Base-by-base conservation (phyloP, 169 alveolate species). In the Condylostoma magnum region DNA sequence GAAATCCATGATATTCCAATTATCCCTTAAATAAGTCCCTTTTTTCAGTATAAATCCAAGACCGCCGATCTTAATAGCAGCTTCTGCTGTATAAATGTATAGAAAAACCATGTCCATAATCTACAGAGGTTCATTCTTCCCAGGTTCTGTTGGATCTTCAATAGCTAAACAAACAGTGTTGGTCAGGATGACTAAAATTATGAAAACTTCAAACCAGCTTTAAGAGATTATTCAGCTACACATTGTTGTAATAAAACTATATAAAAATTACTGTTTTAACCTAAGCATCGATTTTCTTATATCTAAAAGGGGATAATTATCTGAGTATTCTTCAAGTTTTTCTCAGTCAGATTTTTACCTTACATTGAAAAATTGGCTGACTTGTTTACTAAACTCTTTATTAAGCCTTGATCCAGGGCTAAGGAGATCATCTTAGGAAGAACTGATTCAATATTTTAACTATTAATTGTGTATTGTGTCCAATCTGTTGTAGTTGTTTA, bases 1-100 rank as follows among this genome's bases (percentile, higher is more conserved):
- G 56, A 87, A 78, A 78, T 87, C 94, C 10, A 87, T 28, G 27
- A 76, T 71, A 72, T 83, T 87, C 90, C 94, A 87, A 27, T 41
- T 38, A 48, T 87, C 90, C 73, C 86, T 83, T 28, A 87, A 41
- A 58, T 87, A 87, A 1, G 88, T 77, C 56, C 51, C 52, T 36
- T 55, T 37, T 15, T 28, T 58, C 31, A 53, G 30, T 22, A 73
- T 22, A 38, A 85, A 80, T 12, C 85, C 89, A 8, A 50, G 55
- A 1, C 86, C 78, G 3, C 80, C 51, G 31, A 87, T 87, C 60
- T 87, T 87, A 4, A 87, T 46, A 6, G 56, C 52, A 18, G 85
- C 82, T 72, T 87, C 91, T 15, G 79, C 22, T 12, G 91, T 75
- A 66, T 83, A 83, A 37, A 82, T 73, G 56, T 57, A 66, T 34